Conservation (phyloP, 139 green algal genomes). For the Chlamydomonas sp. region DNA sequence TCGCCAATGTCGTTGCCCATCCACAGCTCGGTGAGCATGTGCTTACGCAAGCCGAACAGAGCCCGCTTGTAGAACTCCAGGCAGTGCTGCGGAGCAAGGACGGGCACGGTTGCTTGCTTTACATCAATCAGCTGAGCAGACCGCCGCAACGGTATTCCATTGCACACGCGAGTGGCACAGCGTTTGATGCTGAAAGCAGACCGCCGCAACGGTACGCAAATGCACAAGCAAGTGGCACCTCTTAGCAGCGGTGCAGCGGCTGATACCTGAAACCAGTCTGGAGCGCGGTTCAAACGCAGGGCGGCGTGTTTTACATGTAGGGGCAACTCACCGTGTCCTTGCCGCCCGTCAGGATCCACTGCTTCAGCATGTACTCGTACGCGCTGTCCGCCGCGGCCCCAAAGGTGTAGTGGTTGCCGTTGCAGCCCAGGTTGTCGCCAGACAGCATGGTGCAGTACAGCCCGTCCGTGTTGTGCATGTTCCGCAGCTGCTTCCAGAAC, state of each 20-base stretch:
- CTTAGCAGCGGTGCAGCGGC: no score
- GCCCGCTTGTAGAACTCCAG: conserved; percentile 66
- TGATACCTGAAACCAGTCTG: no score
- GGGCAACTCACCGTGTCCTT: not conserved
- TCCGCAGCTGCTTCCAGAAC: conserved; percentile 50
- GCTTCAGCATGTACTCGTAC: conserved; percentile 92
- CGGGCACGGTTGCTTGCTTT: no score
- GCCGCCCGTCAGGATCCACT: conserved; percentile 54
- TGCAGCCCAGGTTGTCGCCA: conserved; percentile 40
- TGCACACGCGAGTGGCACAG: no score
- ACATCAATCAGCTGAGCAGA: no score
- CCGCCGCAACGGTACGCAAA: no score
- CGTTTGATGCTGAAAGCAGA: no score
- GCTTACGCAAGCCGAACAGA: conserved; percentile 67
- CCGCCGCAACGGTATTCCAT: no score
- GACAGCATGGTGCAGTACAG: conserved; percentile 74
- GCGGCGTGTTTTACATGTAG: not conserved
- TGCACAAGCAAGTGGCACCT: no score
- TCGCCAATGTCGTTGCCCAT: conserved; percentile 20
- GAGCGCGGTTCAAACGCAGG: no score
- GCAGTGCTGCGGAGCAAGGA: conserved; percentile 38
- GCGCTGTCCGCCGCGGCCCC: conserved; percentile 42
- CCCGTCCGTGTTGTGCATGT: conserved; percentile 49
- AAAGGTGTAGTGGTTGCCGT: conserved; percentile 39
- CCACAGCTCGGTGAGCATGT: conserved; percentile 67